phyloP scores from a whole-genome alignment of 441 rosid species.

The Croton setiger region DNA sequence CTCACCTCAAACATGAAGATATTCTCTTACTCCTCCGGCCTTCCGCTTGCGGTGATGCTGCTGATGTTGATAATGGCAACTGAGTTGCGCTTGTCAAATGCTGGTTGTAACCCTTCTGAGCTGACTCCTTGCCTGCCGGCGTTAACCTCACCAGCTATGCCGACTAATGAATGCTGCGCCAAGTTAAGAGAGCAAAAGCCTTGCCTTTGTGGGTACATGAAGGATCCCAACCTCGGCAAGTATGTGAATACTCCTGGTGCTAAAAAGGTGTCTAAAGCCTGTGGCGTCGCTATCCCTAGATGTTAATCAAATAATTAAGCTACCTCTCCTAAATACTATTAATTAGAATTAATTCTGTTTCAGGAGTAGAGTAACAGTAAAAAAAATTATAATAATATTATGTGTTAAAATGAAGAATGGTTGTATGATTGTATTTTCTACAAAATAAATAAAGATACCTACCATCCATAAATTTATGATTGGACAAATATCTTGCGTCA shows the following conservation, averaged over 20 bases:
- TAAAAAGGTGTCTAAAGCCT: constrained; percentile 29
- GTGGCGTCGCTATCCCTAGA: constrained; percentile 43
- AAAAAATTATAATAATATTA: too few relatives aligned
- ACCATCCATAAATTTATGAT: too few relatives aligned
- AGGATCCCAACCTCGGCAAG: constrained; percentile 35
- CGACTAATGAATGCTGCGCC: constrained; percentile 41
- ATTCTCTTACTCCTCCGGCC: background rate
- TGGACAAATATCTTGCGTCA: too few relatives aligned
- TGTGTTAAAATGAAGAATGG: background rate
- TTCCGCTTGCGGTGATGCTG: background rate
- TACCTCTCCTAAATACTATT: too few relatives aligned
- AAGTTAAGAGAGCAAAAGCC: constrained; percentile 53
- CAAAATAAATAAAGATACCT: too few relatives aligned
- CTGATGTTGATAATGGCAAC: background rate
- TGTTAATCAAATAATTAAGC: constrained; percentile 30
- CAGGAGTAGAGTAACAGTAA: background rate
- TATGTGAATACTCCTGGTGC: constrained; percentile 44
- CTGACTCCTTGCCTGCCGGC: constrained; percentile 6
- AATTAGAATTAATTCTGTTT: too few relatives aligned
- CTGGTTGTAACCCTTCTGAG: background rate
- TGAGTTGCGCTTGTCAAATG: background rate
- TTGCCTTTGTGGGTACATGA: constrained; percentile 54
- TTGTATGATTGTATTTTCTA: too few relatives aligned
- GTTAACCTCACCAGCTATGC: constrained; percentile 38
- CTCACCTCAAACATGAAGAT: background rate